Percentiles rank a stretch among this genome's conserved stretches.
Conservation (phyloP, 805 yeast genomes). For the Metschnikowia noctiluminum region DNA sequence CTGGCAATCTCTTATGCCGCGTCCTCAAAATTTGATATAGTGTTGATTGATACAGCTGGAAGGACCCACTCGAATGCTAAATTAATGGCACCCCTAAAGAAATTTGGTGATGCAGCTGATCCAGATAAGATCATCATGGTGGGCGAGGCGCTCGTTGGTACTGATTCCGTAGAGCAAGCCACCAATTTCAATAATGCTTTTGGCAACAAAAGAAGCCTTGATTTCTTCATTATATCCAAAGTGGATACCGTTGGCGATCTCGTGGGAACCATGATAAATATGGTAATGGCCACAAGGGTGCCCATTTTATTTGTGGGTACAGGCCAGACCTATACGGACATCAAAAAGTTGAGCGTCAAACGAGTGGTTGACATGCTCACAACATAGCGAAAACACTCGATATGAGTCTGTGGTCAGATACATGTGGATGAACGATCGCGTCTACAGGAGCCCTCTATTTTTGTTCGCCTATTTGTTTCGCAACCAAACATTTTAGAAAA, state of each 20-base stretch:
- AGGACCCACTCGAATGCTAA: constrained; percentile 93
- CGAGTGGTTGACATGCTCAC: constrained; percentile 88
- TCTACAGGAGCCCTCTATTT: too few species aligned
- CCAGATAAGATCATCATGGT: constrained; percentile 98
- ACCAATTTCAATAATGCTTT: constrained; percentile 89
- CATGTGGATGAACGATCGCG: too few species aligned
- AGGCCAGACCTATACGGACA: constrained; percentile 95
- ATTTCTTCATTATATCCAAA: constrained; percentile 88
- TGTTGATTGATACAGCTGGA: constrained; percentile 95
- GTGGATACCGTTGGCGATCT: constrained; percentile 97
- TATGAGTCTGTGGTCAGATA: not conserved
- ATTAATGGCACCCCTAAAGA: constrained; percentile 91
- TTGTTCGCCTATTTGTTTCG: too few species aligned
- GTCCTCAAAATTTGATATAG: constrained; percentile 71
- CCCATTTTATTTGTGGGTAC: constrained; percentile 95
- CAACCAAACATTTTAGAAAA: too few species aligned
- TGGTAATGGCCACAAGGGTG: constrained; percentile 94
- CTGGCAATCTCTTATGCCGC: constrained; percentile 82
- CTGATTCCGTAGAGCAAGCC: constrained; percentile 95
- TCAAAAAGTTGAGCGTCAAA: constrained; percentile 83
- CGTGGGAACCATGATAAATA: constrained; percentile 94
- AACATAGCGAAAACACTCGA: constrained; percentile 33
- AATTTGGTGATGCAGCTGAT: constrained; percentile 91
- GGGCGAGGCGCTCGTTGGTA: constrained; percentile 96
- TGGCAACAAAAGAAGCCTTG: constrained; percentile 75